Evolutionary conservation across 2,329 filamentous ascomycete species (phyloP).

Genomic region (Aspergillus candidus): DNA sequence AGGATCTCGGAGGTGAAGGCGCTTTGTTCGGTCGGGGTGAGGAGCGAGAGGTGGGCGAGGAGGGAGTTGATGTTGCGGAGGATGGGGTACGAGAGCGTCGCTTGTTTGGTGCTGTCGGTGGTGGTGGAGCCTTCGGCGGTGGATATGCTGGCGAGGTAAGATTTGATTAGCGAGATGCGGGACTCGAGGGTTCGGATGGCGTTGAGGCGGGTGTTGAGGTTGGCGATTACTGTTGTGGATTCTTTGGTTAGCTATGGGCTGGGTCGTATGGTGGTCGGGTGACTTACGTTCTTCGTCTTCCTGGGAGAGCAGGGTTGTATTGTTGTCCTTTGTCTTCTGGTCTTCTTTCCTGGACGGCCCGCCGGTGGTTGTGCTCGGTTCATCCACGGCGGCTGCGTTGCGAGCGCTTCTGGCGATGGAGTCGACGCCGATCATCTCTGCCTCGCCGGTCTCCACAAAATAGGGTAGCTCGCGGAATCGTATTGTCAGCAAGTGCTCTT

Average conservation of each 20-base stretch:
- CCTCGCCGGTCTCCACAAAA: conserved; percentile 86
- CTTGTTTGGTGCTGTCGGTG: conserved; percentile 49
- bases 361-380: conserved; percentile 14
- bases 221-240: conserved; percentile 42
- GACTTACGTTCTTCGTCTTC: conserved; percentile 59
- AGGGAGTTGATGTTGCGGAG: conserved; percentile 85
- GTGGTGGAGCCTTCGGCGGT: conserved; percentile 44
- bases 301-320: conserved; percentile 39
- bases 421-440: conserved; percentile 96
- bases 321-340: conserved; percentile 23
- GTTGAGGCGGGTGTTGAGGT: conserved; percentile 79
- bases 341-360: conserved; percentile 7
- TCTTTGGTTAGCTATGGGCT: conserved; percentile 5
- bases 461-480: conserved; percentile 81
- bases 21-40: conserved; percentile 63
- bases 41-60: conserved; percentile 72
- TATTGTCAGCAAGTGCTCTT: conserved; percentile 52
- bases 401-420: conserved; percentile 81
- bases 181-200: conserved; percentile 88
- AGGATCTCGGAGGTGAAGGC: conserved; percentile 65
- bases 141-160: conserved; percentile 71
- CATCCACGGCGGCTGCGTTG: conserved; percentile 61
- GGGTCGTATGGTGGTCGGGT: neutral
- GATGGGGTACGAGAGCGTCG: conserved; percentile 62
- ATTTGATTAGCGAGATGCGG: conserved; percentile 63